These are phyloP conservation scores for Taphrina confusa DNA, from an alignment of 1,139 yeast species.

Conservation along the genomic window DNA sequence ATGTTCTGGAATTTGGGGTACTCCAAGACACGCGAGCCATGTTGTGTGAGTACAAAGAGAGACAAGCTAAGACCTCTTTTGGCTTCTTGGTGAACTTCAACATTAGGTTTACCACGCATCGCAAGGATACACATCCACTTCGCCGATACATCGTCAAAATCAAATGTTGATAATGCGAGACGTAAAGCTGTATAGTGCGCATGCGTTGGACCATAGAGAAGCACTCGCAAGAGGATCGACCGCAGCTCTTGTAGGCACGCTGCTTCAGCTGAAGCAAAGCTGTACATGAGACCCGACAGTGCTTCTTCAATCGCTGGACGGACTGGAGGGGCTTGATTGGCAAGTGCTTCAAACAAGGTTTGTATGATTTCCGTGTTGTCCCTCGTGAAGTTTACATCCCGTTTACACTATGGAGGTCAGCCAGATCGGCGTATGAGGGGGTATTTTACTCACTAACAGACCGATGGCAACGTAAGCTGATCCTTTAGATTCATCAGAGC, in stretches of 20 bases:
- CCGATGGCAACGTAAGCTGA: slow-evolving; percentile 23
- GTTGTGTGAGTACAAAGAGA: slow-evolving; percentile 52
- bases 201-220: slow-evolving; percentile 39
- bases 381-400: slow-evolving; percentile 52
- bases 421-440: background rate
- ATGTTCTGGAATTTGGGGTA: background rate
- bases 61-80: slow-evolving; percentile 80
- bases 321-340: slow-evolving; percentile 63
- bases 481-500: slow-evolving; percentile 1
- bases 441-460: slow-evolving; percentile 1
- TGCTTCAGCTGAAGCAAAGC: slow-evolving; percentile 51
- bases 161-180: slow-evolving; percentile 63
- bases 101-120: slow-evolving; percentile 56
- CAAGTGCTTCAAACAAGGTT: slow-evolving; percentile 72
- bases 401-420: slow-evolving; percentile 41
- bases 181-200: slow-evolving; percentile 60
- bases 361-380: slow-evolving; percentile 58
- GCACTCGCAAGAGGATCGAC: slow-evolving; percentile 51
- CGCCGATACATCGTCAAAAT: slow-evolving; percentile 69
- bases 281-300: slow-evolving; percentile 60
- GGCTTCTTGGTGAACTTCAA: slow-evolving; percentile 81
- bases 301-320: slow-evolving; percentile 73
- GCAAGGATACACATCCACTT: slow-evolving; percentile 71
- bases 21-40: background rate
- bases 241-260: slow-evolving; percentile 53